Base-by-base conservation (phyloP, 108 stramenopile species). In the Stephanodiscus minutulus region DNA sequence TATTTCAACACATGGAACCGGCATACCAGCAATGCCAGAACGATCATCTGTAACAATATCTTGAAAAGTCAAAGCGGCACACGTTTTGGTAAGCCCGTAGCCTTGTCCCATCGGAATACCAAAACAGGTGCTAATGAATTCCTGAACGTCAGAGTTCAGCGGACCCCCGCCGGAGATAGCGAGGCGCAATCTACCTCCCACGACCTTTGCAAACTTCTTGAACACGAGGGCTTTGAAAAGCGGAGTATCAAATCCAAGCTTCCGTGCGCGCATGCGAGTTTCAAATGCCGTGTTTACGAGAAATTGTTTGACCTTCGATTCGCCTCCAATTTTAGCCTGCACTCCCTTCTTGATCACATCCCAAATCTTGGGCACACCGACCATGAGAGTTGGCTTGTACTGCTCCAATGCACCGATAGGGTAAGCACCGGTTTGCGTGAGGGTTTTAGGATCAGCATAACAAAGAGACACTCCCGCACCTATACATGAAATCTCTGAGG, bases 331-430 rank as follows among this genome's bases (percentile, higher is more conserved):
- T 80, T 94, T 94, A 49, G 90, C 91, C 61, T 90, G 66, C 50
- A 93, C 74, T 27, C 91, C 95, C 70, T 96, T 96, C 75, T 96
- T 96, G 77, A 96, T 93, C 64, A 91, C 85, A 77, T 96, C 96
- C 96, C 96, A 96, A 83, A 96, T 91, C 73, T 96, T 96, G 33
- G 95, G 95, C 36, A 96, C 95, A 17, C 86, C 95, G 22, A 87
- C 91, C 91, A 96, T 91, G 65, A 90, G 61, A 11, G 92, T 92
- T 33, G 95, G 95, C 5, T 65, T 57, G 80, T 79, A 96, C 59
- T 87, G 84, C 84, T 96, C 91, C 52, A 96, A 73, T 9, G 92
- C 91, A 29, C 93, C 93, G 37, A 87, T 76, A 25, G 93, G 95
- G 76, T 89, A 92, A 8, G 92, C 77, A 20, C 95, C 95, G 21